Percentiles rank a stretch among this genome's conserved stretches.
These are phyloP conservation scores for Picea mariana DNA, from an alignment of 83 land plant genomes.

Conservation along the genomic window DNA sequence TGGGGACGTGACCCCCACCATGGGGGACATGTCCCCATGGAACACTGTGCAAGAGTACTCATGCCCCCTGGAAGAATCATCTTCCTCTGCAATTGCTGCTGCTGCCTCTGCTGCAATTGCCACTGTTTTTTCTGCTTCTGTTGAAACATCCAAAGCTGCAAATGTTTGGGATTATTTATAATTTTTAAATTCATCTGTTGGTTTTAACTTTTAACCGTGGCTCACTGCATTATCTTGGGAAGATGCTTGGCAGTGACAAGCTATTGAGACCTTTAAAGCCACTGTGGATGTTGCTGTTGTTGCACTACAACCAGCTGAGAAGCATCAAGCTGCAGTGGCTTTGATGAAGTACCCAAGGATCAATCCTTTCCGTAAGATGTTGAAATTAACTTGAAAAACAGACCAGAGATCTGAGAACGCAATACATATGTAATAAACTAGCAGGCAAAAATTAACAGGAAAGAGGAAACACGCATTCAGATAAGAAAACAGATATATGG, in stretches of 20 bases:
- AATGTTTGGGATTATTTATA: slow-evolving; percentile 27
- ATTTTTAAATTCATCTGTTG: slow-evolving; percentile 44
- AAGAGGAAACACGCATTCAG: too few relatives aligned
- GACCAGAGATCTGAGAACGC: too few relatives aligned
- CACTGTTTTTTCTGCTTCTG: slow-evolving; percentile 23
- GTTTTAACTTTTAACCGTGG: slow-evolving; percentile 27
- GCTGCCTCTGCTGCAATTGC: slow-evolving; percentile 33
- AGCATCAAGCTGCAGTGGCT: slow-evolving; percentile 32
- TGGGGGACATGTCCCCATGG: too few relatives aligned
- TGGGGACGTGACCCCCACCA: too few relatives aligned
- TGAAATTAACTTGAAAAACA: too few relatives aligned
- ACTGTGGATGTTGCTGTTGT: slow-evolving; percentile 31
- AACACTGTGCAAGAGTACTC: slow-evolving; percentile 15
- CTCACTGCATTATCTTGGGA: slow-evolving; percentile 24
- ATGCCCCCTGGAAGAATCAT: slow-evolving; percentile 49
- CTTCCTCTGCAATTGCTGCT: slow-evolving; percentile 58
- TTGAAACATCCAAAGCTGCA: slow-evolving; percentile 36
- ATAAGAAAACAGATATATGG: too few relatives aligned
- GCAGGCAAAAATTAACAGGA: too few relatives aligned
- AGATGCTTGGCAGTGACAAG: slow-evolving; percentile 15
- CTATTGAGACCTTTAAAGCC: slow-evolving; percentile 21
- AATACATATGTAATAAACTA: too few relatives aligned
- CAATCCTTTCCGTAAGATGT: slow-evolving; percentile 16
- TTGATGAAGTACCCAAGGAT: slow-evolving; percentile 19
- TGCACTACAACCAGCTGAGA: slow-evolving; percentile 25